These are phyloP conservation scores for Pneumocystis sp. DNA, from an alignment of 1,139 yeast genomes.

Conservation along the genomic window DNA sequence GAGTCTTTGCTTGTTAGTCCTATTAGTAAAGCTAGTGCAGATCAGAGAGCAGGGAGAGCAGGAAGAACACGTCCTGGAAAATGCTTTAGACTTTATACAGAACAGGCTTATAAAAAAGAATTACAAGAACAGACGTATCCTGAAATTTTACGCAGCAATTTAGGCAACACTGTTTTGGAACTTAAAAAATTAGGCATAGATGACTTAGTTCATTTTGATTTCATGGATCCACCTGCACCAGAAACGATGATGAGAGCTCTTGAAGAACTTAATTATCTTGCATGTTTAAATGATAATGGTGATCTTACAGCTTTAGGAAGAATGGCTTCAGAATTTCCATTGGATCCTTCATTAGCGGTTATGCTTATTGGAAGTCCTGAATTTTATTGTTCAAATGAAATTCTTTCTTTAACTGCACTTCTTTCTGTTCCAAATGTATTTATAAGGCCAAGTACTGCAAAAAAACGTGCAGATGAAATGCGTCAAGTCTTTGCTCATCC, in stretches of 20 bases:
- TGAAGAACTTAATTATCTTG: conserved; percentile 81
- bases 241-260: conserved; percentile 99
- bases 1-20: conserved; percentile 91
- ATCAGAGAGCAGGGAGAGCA: conserved; percentile 99
- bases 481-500: conserved; percentile 81
- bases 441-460: conserved; percentile 78
- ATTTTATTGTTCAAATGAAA: conserved; percentile 75
- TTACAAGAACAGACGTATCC: conserved; percentile 91
- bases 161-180: conserved; percentile 83
- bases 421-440: conserved; percentile 88
- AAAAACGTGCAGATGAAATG: conserved; percentile 83
- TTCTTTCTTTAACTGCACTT: conserved; percentile 76
- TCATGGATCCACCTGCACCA: conserved; percentile 99
- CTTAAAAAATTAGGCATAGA: conserved; percentile 87
- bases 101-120: conserved; percentile 89
- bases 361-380: conserved; percentile 79
- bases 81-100: conserved; percentile 90
- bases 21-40: conserved; percentile 92
- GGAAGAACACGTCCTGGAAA: conserved; percentile 99
- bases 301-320: conserved; percentile 79
- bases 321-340: conserved; percentile 79
- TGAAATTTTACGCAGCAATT: conserved; percentile 78
- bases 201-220: conserved; percentile 92
- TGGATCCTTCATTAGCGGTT: conserved; percentile 91
- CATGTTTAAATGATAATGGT: conserved; percentile 86